phyloP scores from a whole-genome alignment of 2,329 filamentous ascomycete species.

The Pochonia chlamydosporia region DNA sequence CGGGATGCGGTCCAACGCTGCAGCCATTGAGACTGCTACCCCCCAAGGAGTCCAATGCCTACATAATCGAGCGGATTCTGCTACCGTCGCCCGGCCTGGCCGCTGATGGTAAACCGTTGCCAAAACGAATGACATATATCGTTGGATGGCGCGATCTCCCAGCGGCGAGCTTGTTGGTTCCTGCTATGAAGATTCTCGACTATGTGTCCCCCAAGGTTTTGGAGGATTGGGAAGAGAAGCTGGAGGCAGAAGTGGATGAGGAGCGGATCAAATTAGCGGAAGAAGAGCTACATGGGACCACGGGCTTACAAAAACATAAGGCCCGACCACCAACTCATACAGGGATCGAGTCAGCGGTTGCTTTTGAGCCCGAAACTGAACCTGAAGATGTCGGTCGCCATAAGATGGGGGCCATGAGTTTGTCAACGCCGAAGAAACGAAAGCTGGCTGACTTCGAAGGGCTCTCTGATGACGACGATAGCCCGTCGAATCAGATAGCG shows the following conservation, averaged over 20 bases:
- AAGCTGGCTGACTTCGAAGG: conserved; percentile 23
- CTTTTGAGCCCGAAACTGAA: conserved; percentile 19
- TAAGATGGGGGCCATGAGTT: conserved; percentile 26
- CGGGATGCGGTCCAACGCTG: conserved; percentile 41
- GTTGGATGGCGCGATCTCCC: conserved; percentile 50
- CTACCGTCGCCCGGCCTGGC: conserved; percentile 30
- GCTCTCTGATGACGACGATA: conserved; percentile 22
- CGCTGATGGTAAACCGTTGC: conserved; percentile 28
- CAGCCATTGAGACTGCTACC: conserved; percentile 43
- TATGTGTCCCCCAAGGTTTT: conserved; percentile 52
- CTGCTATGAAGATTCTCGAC: conserved; percentile 42
- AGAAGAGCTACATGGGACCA: conserved; percentile 14
- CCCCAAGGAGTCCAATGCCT: conserved; percentile 45
- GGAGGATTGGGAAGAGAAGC: conserved; percentile 50
- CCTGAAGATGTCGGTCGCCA: conserved; percentile 14
- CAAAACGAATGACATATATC: conserved; percentile 45
- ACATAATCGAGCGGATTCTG: conserved; percentile 49
- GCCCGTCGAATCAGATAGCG: conserved; percentile 21
- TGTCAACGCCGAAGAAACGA: conserved; percentile 30
- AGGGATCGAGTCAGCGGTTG: conserved; percentile 16
- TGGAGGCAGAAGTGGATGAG: conserved; percentile 36
- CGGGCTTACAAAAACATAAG: conserved; percentile 13
- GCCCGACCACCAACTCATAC: conserved; percentile 23
- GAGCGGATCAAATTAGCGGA: conserved; percentile 24
- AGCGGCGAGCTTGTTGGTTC: conserved; percentile 40